Percentiles rank a stretch among this genome's conserved stretches.
These are phyloP conservation scores for Oleoguttula mirabilis DNA, from an alignment of 495 filamentous ascomycete species.

Conservation along the genomic window DNA sequence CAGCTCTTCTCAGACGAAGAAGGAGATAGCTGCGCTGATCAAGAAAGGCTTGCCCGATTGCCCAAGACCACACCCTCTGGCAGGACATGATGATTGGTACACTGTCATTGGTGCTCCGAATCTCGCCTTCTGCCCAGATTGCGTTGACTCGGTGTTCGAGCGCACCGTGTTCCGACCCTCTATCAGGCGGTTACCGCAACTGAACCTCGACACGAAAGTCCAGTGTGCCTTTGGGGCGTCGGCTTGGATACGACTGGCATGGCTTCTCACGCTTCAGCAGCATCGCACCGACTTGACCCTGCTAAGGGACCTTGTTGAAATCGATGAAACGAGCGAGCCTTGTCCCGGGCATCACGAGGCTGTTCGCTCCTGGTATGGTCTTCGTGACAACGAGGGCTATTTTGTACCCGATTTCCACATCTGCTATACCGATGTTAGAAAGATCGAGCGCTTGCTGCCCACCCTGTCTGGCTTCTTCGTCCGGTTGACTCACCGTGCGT, in stretches of 20 bases:
- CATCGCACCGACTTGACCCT: slow-evolving; percentile 40
- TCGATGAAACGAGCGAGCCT: slow-evolving; percentile 30
- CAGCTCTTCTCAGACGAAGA: slow-evolving; percentile 17
- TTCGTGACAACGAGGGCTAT: slow-evolving; percentile 41
- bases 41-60: slow-evolving; percentile 38
- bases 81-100: slow-evolving; percentile 52
- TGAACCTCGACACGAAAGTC: slow-evolving; percentile 32
- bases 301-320: slow-evolving; percentile 39
- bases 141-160: slow-evolving; percentile 41
- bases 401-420: slow-evolving; percentile 44
- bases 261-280: slow-evolving; percentile 50
- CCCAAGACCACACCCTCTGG: slow-evolving; percentile 37
- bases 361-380: slow-evolving; percentile 45
- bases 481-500: slow-evolving; percentile 12
- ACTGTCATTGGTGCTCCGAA: slow-evolving; percentile 43
- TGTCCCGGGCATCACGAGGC: slow-evolving; percentile 36
- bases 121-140: slow-evolving; percentile 54
- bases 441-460: slow-evolving; percentile 29
- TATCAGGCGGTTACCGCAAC: slow-evolving; percentile 38
- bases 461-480: slow-evolving; percentile 27
- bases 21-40: slow-evolving; percentile 10
- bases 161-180: slow-evolving; percentile 41
- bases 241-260: slow-evolving; percentile 56
- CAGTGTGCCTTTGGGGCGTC: slow-evolving; percentile 47
- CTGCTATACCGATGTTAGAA: slow-evolving; percentile 26